phyloP scores from a whole-genome alignment of 2,329 filamentous ascomycete species.

The Sphaerostilbella broomeana region DNA sequence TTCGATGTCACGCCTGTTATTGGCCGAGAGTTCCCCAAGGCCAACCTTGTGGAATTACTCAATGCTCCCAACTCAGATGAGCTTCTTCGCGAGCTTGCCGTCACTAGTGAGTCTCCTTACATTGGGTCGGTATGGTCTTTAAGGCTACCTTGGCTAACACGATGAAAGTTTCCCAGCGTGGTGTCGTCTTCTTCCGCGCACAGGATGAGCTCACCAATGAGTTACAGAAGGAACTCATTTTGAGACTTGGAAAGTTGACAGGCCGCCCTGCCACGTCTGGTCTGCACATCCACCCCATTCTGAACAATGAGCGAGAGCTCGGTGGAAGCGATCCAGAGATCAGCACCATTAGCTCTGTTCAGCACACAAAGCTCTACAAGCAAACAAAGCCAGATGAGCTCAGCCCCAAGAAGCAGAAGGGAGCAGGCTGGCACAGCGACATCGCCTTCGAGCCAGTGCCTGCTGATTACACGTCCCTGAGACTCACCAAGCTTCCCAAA shows the following conservation, averaged over 20 bases:
- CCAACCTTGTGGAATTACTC: constrained; percentile 55
- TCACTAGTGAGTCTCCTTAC: constrained; percentile 47
- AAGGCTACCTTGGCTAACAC: too few relatives aligned
- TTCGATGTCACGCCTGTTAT: constrained; percentile 58
- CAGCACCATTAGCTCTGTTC: constrained; percentile 55
- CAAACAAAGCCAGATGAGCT: constrained; percentile 3
- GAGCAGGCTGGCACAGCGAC: constrained; percentile 53
- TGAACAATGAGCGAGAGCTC: constrained; percentile 45
- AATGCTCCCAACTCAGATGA: constrained; percentile 56
- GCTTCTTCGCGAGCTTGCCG: constrained; percentile 58
- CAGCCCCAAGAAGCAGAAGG: constrained; percentile 38
- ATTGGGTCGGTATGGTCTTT: too few relatives aligned
- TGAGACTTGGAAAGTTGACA: constrained; percentile 51
- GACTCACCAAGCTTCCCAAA: constrained; percentile 46
- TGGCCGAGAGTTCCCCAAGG: constrained; percentile 53
- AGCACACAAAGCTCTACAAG: constrained; percentile 44
- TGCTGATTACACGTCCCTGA: constrained; percentile 54
- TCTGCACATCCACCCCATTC: constrained; percentile 55
- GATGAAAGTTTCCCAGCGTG: constrained; percentile 62
- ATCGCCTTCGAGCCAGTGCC: constrained; percentile 60
- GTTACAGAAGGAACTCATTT: constrained; percentile 58
- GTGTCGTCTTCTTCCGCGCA: constrained; percentile 63
- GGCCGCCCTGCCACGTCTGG: constrained; percentile 50
- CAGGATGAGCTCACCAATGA: constrained; percentile 56
- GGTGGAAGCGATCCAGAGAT: constrained; percentile 54